These are phyloP conservation scores for Saraca asoca DNA, from an alignment of 331 rosid genomes.

Conservation along the genomic window DNA sequence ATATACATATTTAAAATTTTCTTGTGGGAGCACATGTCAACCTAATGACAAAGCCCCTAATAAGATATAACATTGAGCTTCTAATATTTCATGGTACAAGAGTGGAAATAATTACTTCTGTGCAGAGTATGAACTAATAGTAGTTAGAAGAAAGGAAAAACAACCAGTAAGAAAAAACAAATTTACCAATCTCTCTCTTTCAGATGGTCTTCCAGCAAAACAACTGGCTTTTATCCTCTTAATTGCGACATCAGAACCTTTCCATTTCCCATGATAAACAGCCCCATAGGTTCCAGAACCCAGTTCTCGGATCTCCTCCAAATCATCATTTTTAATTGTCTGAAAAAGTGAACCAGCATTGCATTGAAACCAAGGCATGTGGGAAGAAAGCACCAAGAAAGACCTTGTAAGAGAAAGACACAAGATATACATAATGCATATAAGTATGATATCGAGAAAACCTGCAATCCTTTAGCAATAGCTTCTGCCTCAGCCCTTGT, in stretches of 20 bases:
- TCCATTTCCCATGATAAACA: slow-evolving; percentile 98
- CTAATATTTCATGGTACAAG: slow-evolving; percentile 15
- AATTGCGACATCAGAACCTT: slow-evolving; percentile 95
- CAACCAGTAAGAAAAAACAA: slow-evolving; percentile 27
- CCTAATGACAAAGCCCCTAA: slow-evolving; percentile 4
- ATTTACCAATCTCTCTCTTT: slow-evolving; percentile 92
- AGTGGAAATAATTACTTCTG: neutral
- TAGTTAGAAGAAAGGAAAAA: slow-evolving; percentile 39
- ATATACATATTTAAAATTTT: slow-evolving; percentile 4
- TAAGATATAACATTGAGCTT: neutral
- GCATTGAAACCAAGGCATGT: slow-evolving; percentile 31
- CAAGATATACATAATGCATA: slow-evolving; percentile 8
- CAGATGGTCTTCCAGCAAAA: slow-evolving; percentile 94
- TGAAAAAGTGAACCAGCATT: slow-evolving; percentile 42
- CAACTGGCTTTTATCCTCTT: slow-evolving; percentile 98
- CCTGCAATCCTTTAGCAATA: slow-evolving; percentile 92
- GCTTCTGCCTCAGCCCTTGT: slow-evolving; percentile 98
- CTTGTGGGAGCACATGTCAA: slow-evolving; percentile 4
- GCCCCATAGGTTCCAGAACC: slow-evolving; percentile 99
- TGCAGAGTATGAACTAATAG: slow-evolving; percentile 4
- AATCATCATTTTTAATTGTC: slow-evolving; percentile 92
- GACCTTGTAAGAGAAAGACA: slow-evolving; percentile 18
- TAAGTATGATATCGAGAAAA: slow-evolving; percentile 41
- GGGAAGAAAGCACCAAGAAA: slow-evolving; percentile 33
- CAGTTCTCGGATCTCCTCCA: slow-evolving; percentile 95